Base-by-base conservation (phyloP, 495 filamentous ascomycete genomes). In the Aspergillus indologenus region DNA sequence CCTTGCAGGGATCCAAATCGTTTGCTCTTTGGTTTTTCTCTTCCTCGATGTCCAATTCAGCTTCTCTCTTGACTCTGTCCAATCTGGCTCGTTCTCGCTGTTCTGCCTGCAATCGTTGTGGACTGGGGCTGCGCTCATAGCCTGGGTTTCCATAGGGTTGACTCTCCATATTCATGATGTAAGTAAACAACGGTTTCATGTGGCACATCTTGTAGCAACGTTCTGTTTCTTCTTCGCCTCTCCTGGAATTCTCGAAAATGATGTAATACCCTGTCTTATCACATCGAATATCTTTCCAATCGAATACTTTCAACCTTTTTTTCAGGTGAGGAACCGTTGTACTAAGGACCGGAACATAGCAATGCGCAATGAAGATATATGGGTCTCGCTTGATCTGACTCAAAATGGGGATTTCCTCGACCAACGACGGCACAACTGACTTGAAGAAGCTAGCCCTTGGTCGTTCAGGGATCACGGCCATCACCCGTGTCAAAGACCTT, bases 241-340 rank as follows among this genome's bases (percentile, higher is more conserved):
- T 72, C 29, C 81, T 77, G 15, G 83, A 88, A 62, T 91, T 87
- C 49, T 87, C 85, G 64, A 98, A 99, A 29, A 90, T 80, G 62
- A 98, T 86, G 69, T 90, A 98, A 73, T 96, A 99, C 0, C 94
- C 94, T 9, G 83, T 87, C 50, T 81, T 83, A 67, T 99, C 94
- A 47, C 85, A 85, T 44, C 90, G 81, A 53, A 98, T 88, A 53
- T 89, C 82, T 56, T 87, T 86, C 71, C 90, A 88, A 53, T 82
- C 73, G 68, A 86, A 96, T 17, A 84, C 80, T 68, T 90, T 91
- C 26, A 98, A 76, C 21, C 92, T 85, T 71, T 91, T 92, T 71
- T 87, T 87, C 71, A 99, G 77, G 71, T 99, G 94, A 2, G 84
- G 81, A 45, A 96, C 81, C 2, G 92, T 96, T 3, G 89, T 82